Evolutionary conservation across 176 grass and related monocot species (phyloP).

Genomic region (Aegilops longissima): DNA sequence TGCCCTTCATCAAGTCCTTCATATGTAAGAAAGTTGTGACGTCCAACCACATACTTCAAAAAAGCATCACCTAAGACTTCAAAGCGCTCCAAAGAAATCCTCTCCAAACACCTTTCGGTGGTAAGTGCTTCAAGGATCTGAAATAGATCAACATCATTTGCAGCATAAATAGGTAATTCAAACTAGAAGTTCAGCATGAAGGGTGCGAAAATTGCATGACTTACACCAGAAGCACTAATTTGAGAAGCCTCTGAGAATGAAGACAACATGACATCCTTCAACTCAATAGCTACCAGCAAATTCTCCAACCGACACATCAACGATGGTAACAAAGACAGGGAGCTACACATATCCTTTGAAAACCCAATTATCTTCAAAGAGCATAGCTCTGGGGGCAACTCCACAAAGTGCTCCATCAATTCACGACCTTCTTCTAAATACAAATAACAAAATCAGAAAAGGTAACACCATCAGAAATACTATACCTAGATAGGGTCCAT

Average conservation of each 20-base stretch:
- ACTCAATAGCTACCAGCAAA: constrained; percentile 90
- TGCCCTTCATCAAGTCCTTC: constrained; percentile 89
- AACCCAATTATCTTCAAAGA: constrained; percentile 90
- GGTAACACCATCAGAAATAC: constrained; percentile 14
- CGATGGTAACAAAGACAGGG: constrained; percentile 89
- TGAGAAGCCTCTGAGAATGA: constrained; percentile 85
- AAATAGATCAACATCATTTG: constrained; percentile 32
- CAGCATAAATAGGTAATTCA: constrained; percentile 21
- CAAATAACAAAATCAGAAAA: constrained; percentile 23
- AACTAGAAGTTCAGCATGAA: constrained; percentile 21
- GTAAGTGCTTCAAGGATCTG: constrained; percentile 97
- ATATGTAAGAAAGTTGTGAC: constrained; percentile 75
- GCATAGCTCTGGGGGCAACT: constrained; percentile 88
- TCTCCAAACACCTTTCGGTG: constrained; percentile 94
- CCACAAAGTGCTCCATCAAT: constrained; percentile 70
- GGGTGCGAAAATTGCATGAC: constrained; percentile 28
- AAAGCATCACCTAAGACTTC: constrained; percentile 98
- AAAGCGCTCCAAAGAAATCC: constrained; percentile 86
- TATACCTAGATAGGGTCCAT: constrained; percentile 12
- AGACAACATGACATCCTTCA: constrained; percentile 77
- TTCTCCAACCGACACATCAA: constrained; percentile 92
- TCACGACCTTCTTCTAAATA: constrained; percentile 52
- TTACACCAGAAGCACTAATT: constrained; percentile 71
- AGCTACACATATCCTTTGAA: constrained; percentile 96
- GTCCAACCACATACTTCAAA: constrained; percentile 84